A percentile compares a stretch with the other conserved stretches of the same genome.
These are phyloP conservation scores for Cucumis melo DNA, from an alignment of 306 rosid species.

Conservation along the genomic window DNA sequence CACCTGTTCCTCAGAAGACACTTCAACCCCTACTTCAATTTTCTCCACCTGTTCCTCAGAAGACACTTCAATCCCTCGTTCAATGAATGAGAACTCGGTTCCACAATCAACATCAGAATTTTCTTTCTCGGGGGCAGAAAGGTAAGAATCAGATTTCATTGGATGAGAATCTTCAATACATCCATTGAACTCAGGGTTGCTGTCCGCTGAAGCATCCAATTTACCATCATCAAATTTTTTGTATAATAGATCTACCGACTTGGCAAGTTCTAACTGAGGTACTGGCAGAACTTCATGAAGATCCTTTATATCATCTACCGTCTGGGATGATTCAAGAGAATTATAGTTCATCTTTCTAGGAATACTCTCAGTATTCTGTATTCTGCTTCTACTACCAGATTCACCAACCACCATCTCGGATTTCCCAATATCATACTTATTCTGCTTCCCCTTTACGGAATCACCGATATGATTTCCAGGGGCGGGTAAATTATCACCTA, in stretches of 20 bases:
- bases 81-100: conserved; percentile 34
- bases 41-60: conserved; percentile 17
- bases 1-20: conserved; percentile 20
- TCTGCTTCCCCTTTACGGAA: conserved; percentile 24
- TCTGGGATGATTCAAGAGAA: conserved; percentile 14
- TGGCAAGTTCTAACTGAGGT: conserved; percentile 31
- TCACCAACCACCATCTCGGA: conserved; percentile 19
- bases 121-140: conserved; percentile 18
- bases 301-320: conserved; percentile 46
- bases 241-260: conserved; percentile 33
- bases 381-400: conserved; percentile 32
- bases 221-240: conserved; percentile 37
- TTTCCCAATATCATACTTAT: conserved; percentile 13
- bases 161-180: conserved; percentile 26
- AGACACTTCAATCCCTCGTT: conserved; percentile 41
- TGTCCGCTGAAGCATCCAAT: conserved; percentile 13
- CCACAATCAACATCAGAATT: conserved; percentile 21
- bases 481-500: conserved; percentile 27
- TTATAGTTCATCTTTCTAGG: conserved; percentile 13
- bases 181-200: conserved; percentile 22
- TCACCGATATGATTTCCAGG: conserved; percentile 23
- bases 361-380: conserved; percentile 29
- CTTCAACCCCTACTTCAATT: conserved; percentile 32
- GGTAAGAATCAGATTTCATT: conserved; percentile 14
- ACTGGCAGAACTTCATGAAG: conserved; percentile 57